Evolutionary conservation across 768 basidiomycete genomes (phyloP), one percentile per base, ranked within the genome.

Genomic region (Rhizopogon vulgaris): DNA sequence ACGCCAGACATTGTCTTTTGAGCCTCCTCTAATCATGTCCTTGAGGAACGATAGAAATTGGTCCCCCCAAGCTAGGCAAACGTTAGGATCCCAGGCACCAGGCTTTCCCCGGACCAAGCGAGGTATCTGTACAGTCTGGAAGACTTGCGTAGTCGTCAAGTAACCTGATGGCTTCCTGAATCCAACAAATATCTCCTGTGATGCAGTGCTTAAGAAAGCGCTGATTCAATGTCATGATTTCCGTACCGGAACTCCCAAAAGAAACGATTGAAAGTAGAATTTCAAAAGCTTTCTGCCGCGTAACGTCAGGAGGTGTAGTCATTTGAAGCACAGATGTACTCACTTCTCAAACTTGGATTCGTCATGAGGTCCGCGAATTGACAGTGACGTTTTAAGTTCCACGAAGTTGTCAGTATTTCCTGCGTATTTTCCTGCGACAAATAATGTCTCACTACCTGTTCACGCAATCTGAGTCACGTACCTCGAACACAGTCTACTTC

Each of bases 401-500:
- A 95, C 82, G 65, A 89, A 85, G 15, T 77, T 79, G 56, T 86
- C 76, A 10, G 85, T 79, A 52, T 74, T 71, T 10, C 82, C 81
- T 14, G 77, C 75, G 57, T 84, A 85, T 58, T 65, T 75, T 41
- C 73, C 90, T 90, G 63, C 17, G n/a, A 39, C 41, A 2, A n/a
- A 17, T 22, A 11, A 30, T 48, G 32, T 15, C 25, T 3, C 28
- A 14, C 4, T 18, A 18, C 12, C 17, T 10, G 5, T 1, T 22
- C 9, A n/a, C 2, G 18, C 9, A 28, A 3, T 41, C 8, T 5
- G 18, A 46, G 24, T 24, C 51, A 62, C 71, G 53, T 55, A 88
- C 90, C 87, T 65, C 82, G 75, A 18, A 93, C 82, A 62, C 92
- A 95, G 66, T 95, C 92, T 6, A 95, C 92, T 68, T 94, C 92